Conservation (phyloP, 345 rosid genomes). For the Draba incana region DNA sequence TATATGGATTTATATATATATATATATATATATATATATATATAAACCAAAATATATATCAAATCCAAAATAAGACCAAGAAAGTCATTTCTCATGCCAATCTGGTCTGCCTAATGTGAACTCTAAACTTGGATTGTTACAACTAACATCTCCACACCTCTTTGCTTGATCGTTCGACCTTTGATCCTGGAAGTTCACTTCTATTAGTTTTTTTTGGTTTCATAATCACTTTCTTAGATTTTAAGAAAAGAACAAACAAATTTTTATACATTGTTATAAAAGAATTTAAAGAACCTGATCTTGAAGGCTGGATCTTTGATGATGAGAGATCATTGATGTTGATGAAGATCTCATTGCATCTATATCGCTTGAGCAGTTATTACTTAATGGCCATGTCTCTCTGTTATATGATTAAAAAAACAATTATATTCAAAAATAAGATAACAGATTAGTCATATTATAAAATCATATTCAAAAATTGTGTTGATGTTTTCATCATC, state of each 20-base stretch:
- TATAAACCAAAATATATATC: slow-evolving; percentile 11
- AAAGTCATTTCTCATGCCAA: slow-evolving; percentile 56
- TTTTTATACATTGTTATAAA: slow-evolving; percentile 15
- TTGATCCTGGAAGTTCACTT: slow-evolving; percentile 28
- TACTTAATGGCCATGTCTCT: slow-evolving; percentile 42
- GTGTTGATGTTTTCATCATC: too few species aligned
- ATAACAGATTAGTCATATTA: too few species aligned
- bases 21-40: too few species aligned
- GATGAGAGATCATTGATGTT: slow-evolving; percentile 38
- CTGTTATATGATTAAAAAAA: slow-evolving; percentile 17
- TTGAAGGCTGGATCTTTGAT: slow-evolving; percentile 36
- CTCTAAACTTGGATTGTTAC: slow-evolving; percentile 69
- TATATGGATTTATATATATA: too few species aligned
- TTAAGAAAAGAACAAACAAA: neutral
- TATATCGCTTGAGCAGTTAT: slow-evolving; percentile 37
- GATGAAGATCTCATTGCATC: slow-evolving; percentile 40
- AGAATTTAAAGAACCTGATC: slow-evolving; percentile 35
- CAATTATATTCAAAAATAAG: too few species aligned
- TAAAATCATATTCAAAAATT: too few species aligned
- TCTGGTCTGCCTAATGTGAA: slow-evolving; percentile 79
- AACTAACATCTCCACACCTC: slow-evolving; percentile 41
- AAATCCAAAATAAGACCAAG: slow-evolving; percentile 10
- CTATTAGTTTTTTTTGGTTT: neutral
- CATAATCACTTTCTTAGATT: neutral
- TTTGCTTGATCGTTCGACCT: slow-evolving; percentile 36